Conservation (phyloP, 2,329 filamentous ascomycete genomes). For the Lecanicillium sp. region DNA sequence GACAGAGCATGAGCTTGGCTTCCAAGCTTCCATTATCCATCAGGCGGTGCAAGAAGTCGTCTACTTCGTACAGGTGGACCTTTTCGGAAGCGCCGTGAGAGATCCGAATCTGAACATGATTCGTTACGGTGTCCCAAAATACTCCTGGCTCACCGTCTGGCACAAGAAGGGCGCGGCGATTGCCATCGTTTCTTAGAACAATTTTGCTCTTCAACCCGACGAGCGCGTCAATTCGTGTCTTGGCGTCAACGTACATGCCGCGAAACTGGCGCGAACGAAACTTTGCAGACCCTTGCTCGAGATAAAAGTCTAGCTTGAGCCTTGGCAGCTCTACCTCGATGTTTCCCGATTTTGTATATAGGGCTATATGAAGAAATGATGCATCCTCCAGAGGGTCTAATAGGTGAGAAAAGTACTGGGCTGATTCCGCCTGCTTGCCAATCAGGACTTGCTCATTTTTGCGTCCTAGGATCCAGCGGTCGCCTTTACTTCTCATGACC, state of each 20-base stretch:
- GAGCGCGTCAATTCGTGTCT: background rate
- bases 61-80: conserved; percentile 4
- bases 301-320: background rate
- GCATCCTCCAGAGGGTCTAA: background rate
- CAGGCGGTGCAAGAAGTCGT: conserved; percentile 23
- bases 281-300: background rate
- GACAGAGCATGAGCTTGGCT: conserved; percentile 43
- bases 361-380: background rate
- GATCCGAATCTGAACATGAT: background rate
- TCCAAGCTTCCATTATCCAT: conserved; percentile 43
- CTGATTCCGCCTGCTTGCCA: background rate
- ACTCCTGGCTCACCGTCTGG: conserved; percentile 2
- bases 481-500: background rate
- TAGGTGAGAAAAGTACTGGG: background rate
- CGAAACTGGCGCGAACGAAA: conserved; percentile 6
- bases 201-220: conserved; percentile 6
- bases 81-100: background rate
- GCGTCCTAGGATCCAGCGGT: background rate
- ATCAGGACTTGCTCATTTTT: background rate
- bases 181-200: background rate
- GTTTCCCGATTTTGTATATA: background rate
- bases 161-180: background rate
- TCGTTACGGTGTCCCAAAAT: background rate
- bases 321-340: background rate
- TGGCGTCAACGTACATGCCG: conserved; percentile 1